phyloP scores from a whole-genome alignment of 2,329 filamentous ascomycete species.

The Sporothrix protearum region DNA sequence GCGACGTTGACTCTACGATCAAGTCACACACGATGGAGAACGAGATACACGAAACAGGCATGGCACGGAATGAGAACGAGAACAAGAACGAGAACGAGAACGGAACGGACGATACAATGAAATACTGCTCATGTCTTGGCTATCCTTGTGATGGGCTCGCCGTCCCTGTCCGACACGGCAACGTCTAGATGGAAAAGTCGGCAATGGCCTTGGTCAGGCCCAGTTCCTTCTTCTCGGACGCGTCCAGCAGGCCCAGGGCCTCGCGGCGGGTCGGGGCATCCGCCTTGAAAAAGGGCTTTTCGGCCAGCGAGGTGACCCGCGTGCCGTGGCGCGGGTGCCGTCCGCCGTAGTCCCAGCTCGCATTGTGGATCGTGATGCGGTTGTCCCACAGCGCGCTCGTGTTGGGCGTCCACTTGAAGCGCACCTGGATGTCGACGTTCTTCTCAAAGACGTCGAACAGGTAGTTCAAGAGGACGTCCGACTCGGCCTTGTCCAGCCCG shows the following conservation, averaged over 20 bases:
- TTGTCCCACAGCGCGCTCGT: slow-evolving; percentile 72
- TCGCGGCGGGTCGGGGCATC: slow-evolving; percentile 63
- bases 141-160: background rate
- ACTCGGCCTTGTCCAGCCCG: slow-evolving; percentile 65
- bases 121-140: background rate
- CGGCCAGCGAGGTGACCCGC: slow-evolving; percentile 65
- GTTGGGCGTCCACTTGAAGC: slow-evolving; percentile 66
- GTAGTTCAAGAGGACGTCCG: slow-evolving; percentile 63
- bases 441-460: slow-evolving; percentile 65
- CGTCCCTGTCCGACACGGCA: too few relatives aligned
- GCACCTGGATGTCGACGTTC: slow-evolving; percentile 67
- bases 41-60: background rate
- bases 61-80: background rate
- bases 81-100: too few relatives aligned
- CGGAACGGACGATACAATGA: background rate
- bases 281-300: slow-evolving; percentile 65
- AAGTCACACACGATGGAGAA: background rate
- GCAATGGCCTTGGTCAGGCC: slow-evolving; percentile 25
- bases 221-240: slow-evolving; percentile 43
- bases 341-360: slow-evolving; percentile 69
- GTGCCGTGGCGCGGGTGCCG: slow-evolving; percentile 66
- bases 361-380: slow-evolving; percentile 69
- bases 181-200: slow-evolving; percentile 24
- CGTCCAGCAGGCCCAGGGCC: slow-evolving; percentile 60
- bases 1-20: background rate